phyloP scores from a whole-genome alignment of 2,329 filamentous ascomycete genomes.

The Fusarium illudens region DNA sequence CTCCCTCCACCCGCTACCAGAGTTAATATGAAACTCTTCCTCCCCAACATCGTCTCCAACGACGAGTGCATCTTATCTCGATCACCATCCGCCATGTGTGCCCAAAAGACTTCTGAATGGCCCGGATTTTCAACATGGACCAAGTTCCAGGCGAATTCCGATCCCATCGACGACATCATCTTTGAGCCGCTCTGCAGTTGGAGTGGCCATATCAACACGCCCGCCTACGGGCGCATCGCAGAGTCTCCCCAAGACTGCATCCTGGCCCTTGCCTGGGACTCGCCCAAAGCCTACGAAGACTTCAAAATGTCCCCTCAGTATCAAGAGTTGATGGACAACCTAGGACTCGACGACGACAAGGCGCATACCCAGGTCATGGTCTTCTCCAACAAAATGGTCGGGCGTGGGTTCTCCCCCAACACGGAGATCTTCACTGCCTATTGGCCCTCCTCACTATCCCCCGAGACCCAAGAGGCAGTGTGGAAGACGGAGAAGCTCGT shows the following conservation, averaged over 20 bases:
- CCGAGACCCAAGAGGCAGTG: background rate
- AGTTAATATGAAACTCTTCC: background rate
- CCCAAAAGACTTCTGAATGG: background rate
- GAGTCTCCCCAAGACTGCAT: background rate
- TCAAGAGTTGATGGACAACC: background rate
- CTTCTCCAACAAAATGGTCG: background rate
- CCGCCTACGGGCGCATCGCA: background rate
- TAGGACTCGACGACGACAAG: background rate
- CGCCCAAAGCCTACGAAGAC: background rate
- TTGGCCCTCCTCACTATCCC: background rate
- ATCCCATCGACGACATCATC: background rate
- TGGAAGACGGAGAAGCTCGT: background rate
- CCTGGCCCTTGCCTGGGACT: background rate
- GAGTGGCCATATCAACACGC: background rate
- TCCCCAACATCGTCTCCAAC: background rate
- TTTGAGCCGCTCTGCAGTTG: background rate
- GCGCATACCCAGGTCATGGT: background rate
- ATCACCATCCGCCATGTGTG: background rate
- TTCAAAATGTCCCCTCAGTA: background rate
- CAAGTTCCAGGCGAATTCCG: background rate
- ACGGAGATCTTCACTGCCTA: background rate
- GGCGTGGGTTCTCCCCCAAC: background rate
- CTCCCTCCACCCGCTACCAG: background rate
- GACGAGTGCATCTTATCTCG: background rate
- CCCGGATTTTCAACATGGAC: background rate